These are phyloP conservation scores for Alternaria sp. DNA, from an alignment of 2,329 filamentous ascomycete species.

Conservation along the genomic window DNA sequence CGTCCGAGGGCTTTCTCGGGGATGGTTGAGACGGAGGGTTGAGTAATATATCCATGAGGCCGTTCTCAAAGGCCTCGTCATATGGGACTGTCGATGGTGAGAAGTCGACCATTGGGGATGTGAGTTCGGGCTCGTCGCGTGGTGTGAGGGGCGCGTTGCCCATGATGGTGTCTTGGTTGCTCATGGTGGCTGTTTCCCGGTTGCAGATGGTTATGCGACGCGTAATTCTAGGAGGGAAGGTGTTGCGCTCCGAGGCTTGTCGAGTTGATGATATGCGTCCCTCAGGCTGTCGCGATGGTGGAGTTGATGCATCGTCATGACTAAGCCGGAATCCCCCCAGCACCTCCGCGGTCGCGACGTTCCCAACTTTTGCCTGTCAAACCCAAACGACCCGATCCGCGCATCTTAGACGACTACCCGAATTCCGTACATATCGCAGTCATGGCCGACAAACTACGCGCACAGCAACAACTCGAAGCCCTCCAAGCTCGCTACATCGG, in stretches of 20 bases:
- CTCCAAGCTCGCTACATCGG: constrained; percentile 96
- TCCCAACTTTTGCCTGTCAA: constrained; percentile 7
- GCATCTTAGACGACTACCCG: neutral
- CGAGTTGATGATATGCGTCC: neutral
- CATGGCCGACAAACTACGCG: constrained; percentile 94
- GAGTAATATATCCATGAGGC: constrained; percentile 52
- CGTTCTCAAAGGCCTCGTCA: constrained; percentile 56
- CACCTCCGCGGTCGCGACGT: constrained; percentile 16
- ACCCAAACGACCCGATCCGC: neutral
- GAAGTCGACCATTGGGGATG: constrained; percentile 49
- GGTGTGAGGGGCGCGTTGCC: constrained; percentile 45
- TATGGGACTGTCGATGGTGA: constrained; percentile 56
- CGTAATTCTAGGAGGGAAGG: neutral
- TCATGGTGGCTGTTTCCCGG: constrained; percentile 20
- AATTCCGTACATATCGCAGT: constrained; percentile 7
- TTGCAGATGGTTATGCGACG: neutral
- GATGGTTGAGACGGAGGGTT: constrained; percentile 37
- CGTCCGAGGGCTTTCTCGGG: constrained; percentile 29
- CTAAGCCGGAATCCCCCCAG: constrained; percentile 15
- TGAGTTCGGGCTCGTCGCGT: constrained; percentile 39
- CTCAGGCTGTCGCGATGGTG: constrained; percentile 2
- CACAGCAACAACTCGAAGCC: constrained; percentile 95
- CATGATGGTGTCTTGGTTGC: constrained; percentile 33
- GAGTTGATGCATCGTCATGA: constrained; percentile 9
- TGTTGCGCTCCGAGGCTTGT: neutral